Conservation (phyloP, 805 yeast species). For the Hanseniaspora jakobsenii region DNA sequence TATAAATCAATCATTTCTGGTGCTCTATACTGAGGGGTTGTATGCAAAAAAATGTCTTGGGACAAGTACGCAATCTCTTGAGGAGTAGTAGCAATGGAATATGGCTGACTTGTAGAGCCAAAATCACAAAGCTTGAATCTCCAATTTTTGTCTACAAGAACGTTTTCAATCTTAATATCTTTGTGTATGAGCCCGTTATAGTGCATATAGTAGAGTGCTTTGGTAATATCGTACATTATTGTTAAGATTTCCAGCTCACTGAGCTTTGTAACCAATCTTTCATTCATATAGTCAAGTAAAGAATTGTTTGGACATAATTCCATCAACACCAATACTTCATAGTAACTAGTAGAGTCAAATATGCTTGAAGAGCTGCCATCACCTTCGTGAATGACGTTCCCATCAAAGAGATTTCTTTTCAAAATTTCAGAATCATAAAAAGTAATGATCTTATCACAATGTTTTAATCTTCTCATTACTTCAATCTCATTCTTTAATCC, state of each 20-base stretch:
- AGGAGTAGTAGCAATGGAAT: conserved; percentile 58
- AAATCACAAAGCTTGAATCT: conserved; percentile 83
- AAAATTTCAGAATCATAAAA: conserved; percentile 73
- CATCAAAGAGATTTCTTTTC: conserved; percentile 7
- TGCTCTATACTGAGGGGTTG: conserved; percentile 89
- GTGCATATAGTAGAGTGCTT: conserved; percentile 82
- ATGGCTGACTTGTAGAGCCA: conserved; percentile 58
- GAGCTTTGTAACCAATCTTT: conserved; percentile 65
- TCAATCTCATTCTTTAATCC: conserved; percentile 64
- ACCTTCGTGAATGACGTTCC: conserved; percentile 17
- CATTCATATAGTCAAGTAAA: conserved; percentile 82
- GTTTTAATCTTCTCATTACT: conserved; percentile 53
- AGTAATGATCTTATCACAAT: conserved; percentile 48
- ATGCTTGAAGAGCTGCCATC: conserved; percentile 19
- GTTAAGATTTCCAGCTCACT: conserved; percentile 63
- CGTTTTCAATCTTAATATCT: conserved; percentile 91
- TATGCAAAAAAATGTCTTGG: conserved; percentile 76
- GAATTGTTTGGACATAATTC: conserved; percentile 84
- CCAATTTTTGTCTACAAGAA: conserved; percentile 57
- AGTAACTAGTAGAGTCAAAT: conserved; percentile 29
- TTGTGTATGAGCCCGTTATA: conserved; percentile 58
- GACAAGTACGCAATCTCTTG: conserved; percentile 60
- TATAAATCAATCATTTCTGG: conserved; percentile 94
- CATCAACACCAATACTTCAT: conserved; percentile 86
- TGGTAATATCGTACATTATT: conserved; percentile 70